Evolutionary conservation across 257 asterid species (phyloP), one percentile per base, ranked within the genome.

Genomic region (Nicotiana knightiana): DNA sequence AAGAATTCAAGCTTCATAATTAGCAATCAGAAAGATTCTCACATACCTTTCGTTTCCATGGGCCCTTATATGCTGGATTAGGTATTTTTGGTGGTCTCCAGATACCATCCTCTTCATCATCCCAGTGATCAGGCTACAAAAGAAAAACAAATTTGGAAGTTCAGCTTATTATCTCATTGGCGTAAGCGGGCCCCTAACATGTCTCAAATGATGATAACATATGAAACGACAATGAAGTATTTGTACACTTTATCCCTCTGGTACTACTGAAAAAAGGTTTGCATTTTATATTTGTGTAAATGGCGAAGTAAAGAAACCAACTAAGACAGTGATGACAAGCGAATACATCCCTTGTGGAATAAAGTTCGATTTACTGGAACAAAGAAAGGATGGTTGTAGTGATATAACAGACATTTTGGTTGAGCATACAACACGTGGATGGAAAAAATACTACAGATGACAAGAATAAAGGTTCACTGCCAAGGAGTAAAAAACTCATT

Each of bases 1-100:
- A 26, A 73, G 79, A 48, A 13, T 73, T 48, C 63, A 73, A 73
- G 43, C 79, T 73, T 32, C 79, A 51, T 17, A 26, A 53, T 73
- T 51, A 26, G 43, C 10, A 73, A 8, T 51, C 26, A 73, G 26
- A 48, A 48, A 26, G 46, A 73, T 15, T 73, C 26, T 24, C 63
- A 17, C 26, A 54, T 51, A 85, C 87, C 87, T 81, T 85, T 28
- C 76, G 82, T 68, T 81, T 68, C 85, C 85, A 85, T 76, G 87
- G 87, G 37, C 87, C 87, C 21, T 81, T 85, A 18, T 85, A 85
- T 9, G 78, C 87, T 37, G 87, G 85, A 63, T 85, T 85, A 58
- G 87, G 85, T 24, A 85, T 37, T 61, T 68, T 85, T 67, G 79
- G 79, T 68, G 85, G 71, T 55, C 54, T 85, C 87, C 87, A 85